These are phyloP conservation scores for Chlorella sp. DNA, from an alignment of 139 green algal genomes.

Conservation along the genomic window DNA sequence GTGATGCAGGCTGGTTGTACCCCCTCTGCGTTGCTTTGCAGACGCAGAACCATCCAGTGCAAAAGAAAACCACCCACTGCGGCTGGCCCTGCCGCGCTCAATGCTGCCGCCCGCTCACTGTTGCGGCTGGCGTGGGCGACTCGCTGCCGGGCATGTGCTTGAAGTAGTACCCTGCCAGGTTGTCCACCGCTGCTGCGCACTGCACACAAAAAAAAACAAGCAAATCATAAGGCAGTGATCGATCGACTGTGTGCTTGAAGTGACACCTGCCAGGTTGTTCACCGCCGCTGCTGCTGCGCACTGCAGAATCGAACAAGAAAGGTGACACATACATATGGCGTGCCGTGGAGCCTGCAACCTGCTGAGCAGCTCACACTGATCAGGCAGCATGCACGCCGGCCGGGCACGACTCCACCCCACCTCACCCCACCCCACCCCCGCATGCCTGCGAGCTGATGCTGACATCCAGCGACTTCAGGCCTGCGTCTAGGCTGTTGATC, in stretches of 20 bases:
- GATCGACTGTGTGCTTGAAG: slow-evolving; percentile 60
- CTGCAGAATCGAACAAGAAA: slow-evolving; percentile 19
- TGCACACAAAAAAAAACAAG: slow-evolving; percentile 25
- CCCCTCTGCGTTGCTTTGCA: no score
- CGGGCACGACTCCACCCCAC: neutral
- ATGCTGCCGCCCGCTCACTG: slow-evolving; percentile 24
- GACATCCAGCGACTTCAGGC: slow-evolving; percentile 87
- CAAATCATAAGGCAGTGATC: neutral
- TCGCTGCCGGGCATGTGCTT: slow-evolving; percentile 57
- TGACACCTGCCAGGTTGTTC: slow-evolving; percentile 93
- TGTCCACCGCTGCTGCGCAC: slow-evolving; percentile 92
- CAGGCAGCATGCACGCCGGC: no score
- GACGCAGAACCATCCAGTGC: no score
- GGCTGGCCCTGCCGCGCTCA: neutral
- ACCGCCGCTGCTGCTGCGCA: slow-evolving; percentile 90
- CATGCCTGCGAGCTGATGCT: slow-evolving; percentile 67
- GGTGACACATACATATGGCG: no score
- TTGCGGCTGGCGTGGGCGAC: slow-evolving; percentile 48
- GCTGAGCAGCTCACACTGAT: no score
- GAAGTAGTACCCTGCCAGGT: slow-evolving; percentile 91
- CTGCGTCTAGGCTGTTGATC: slow-evolving; percentile 82
- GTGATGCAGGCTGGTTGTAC: no score
- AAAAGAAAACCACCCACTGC: neutral
- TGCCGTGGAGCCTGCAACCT: no score
- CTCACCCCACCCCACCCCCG: neutral